Evolutionary conservation across 176 grass and related monocot species (phyloP).

Genomic region (Lolium rigidum): DNA sequence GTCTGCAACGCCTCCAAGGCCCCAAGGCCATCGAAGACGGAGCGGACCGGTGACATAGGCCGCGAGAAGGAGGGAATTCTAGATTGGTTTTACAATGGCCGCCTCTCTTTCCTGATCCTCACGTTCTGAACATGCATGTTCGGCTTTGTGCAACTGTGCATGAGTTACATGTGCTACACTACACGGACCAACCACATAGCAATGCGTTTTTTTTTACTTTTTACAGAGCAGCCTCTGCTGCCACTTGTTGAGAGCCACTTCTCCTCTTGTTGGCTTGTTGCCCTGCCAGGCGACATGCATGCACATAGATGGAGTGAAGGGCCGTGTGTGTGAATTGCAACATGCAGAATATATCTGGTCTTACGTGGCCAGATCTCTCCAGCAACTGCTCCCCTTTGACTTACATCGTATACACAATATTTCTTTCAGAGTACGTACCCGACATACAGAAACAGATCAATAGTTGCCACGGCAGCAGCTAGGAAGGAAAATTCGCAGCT

Average conservation of each 20-base stretch:
- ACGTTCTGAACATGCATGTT: too few relatives aligned
- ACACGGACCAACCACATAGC: not conserved
- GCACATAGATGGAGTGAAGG: not conserved
- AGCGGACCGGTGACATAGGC: too few relatives aligned
- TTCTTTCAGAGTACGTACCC: not conserved
- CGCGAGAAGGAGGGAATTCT: too few relatives aligned
- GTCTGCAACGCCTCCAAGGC: too few relatives aligned
- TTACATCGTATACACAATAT: not conserved
- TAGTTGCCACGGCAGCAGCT: not conserved
- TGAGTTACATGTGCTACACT: conserved; percentile 7
- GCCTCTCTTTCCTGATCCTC: too few relatives aligned
- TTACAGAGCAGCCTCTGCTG: not conserved
- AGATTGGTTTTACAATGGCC: too few relatives aligned
- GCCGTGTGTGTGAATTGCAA: conserved; percentile 23
- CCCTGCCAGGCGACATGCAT: conserved; percentile 10
- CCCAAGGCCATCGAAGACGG: too few relatives aligned
- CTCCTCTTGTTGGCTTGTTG: not conserved
- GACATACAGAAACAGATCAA: conserved; percentile 5
- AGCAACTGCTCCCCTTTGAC: conserved; percentile 49
- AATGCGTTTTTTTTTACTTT: not conserved
- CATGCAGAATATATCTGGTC: conserved; percentile 45
- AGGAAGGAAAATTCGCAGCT: not conserved
- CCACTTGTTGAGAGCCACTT: not conserved
- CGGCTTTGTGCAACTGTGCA: too few relatives aligned
- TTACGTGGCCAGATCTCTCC: conserved; percentile 28